A percentile compares a stretch with the other conserved stretches of the same genome.
Evolutionary conservation across 805 yeast genomes (phyloP).

Genomic region (Suhomyces pyralidae): DNA sequence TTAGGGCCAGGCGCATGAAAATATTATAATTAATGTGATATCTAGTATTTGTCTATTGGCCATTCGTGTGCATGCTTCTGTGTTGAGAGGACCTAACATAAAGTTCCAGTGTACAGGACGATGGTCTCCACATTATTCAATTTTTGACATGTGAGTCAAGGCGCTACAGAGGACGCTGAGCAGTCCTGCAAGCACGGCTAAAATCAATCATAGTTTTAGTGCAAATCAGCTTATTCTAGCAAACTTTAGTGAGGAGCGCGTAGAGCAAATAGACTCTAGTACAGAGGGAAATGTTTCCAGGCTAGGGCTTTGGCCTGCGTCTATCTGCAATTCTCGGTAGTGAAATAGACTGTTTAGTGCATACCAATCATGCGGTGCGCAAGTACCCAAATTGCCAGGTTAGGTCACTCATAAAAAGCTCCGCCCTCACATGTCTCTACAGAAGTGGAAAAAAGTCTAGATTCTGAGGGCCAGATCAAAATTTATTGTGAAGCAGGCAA

Average conservation of each 20-base stretch:
- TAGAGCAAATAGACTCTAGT: background rate
- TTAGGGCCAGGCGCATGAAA: background rate
- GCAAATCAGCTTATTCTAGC: background rate
- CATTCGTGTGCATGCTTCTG: background rate
- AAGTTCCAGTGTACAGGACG: background rate
- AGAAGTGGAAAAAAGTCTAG: background rate
- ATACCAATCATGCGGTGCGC: background rate
- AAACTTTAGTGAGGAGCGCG: background rate
- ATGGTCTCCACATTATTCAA: background rate
- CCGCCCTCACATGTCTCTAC: background rate
- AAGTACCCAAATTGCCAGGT: background rate
- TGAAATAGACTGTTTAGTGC: background rate
- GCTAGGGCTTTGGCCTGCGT: background rate
- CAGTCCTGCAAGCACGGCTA: background rate
- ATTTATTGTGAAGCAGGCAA: background rate
- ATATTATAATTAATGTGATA: no score
- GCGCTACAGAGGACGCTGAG: background rate
- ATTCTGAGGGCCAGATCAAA: background rate
- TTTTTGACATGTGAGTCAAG: background rate
- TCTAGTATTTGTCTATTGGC: background rate
- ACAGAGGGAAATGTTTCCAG: background rate
- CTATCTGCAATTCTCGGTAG: background rate
- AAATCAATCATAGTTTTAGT: background rate
- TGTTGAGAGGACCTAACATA: background rate
- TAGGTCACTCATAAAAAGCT: background rate